These are phyloP conservation scores for Cardamine chenopodiifolia DNA, from an alignment of 345 rosid species.

Conservation along the genomic window DNA sequence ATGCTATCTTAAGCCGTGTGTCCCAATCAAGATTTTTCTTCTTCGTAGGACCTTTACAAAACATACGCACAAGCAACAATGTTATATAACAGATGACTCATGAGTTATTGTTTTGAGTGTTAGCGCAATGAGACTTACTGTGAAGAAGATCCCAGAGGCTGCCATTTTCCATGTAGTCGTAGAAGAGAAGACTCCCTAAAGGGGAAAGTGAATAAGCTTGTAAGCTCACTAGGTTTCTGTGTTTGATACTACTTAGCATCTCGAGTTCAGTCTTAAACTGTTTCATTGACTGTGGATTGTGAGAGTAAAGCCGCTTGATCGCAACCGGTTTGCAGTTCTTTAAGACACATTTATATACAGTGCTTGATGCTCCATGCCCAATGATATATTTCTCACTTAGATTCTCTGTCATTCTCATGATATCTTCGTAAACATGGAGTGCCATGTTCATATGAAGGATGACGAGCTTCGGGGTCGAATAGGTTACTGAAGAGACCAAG, in stretches of 20 bases:
- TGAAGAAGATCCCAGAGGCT: slow-evolving; percentile 98
- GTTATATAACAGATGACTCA: background rate
- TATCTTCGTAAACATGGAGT: slow-evolving; percentile 93
- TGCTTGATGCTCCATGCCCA: slow-evolving; percentile 91
- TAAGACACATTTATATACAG: slow-evolving; percentile 89
- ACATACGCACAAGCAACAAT: slow-evolving; percentile 23
- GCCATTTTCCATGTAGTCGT: slow-evolving; percentile 97
- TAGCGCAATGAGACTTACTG: slow-evolving; percentile 50
- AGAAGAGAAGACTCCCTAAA: slow-evolving; percentile 85
- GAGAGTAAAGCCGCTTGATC: slow-evolving; percentile 87
- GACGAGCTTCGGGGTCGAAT: slow-evolving; percentile 78
- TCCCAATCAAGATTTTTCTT: slow-evolving; percentile 88
- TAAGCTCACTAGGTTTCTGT: slow-evolving; percentile 86
- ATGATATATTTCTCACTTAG: slow-evolving; percentile 87
- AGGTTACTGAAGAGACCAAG: slow-evolving; percentile 52
- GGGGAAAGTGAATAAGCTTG: slow-evolving; percentile 88
- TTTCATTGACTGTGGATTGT: slow-evolving; percentile 76
- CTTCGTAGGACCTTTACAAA: slow-evolving; percentile 62
- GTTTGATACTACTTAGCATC: slow-evolving; percentile 90
- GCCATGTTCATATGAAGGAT: slow-evolving; percentile 99
- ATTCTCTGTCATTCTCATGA: slow-evolving; percentile 98
- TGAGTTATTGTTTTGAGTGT: background rate
- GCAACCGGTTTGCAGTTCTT: slow-evolving; percentile 97
- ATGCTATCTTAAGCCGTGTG: slow-evolving; percentile 76
- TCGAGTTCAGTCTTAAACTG: slow-evolving; percentile 91